A percentile compares a stretch with the other conserved stretches of the same genome.
Evolutionary conservation across 805 yeast species (phyloP).

Genomic region (Alloascoidea africana): DNA sequence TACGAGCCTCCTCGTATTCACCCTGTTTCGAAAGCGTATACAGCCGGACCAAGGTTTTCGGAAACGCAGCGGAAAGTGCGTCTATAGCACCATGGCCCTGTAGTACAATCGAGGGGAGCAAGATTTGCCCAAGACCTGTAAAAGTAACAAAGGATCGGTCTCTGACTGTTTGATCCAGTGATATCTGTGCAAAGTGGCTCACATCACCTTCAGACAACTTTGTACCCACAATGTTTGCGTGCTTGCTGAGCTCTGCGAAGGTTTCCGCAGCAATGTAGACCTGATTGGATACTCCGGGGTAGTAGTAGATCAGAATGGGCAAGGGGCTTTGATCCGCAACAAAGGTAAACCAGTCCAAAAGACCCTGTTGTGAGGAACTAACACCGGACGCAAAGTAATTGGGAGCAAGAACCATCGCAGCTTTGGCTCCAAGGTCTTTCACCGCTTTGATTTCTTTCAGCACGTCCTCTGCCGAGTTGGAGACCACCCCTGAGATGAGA

Average conservation of each 20-base stretch:
- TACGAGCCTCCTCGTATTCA: slow-evolving; percentile 24
- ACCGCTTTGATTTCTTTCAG: slow-evolving; percentile 16
- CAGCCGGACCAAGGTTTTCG: slow-evolving; percentile 29
- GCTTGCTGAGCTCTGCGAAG: slow-evolving; percentile 25
- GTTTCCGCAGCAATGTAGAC: slow-evolving; percentile 23
- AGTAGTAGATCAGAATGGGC: slow-evolving; percentile 30
- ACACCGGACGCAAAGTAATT: slow-evolving; percentile 32
- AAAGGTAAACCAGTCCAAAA: slow-evolving; percentile 26
- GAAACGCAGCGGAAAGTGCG: slow-evolving; percentile 37
- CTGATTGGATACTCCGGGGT: slow-evolving; percentile 34
- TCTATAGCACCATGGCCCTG: slow-evolving; percentile 38
- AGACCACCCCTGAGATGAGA: slow-evolving; percentile 34
- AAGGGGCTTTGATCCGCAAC: slow-evolving; percentile 27
- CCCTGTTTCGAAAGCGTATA: slow-evolving; percentile 24
- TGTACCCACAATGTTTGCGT: slow-evolving; percentile 31
- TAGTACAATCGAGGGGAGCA: slow-evolving; percentile 29
- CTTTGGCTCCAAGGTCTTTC: slow-evolving; percentile 15
- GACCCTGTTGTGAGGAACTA: slow-evolving; percentile 25
- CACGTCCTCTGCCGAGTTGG: slow-evolving; percentile 29
- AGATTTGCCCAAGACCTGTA: slow-evolving; percentile 36
- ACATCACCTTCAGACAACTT: slow-evolving; percentile 38
- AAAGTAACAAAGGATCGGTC: slow-evolving; percentile 26
- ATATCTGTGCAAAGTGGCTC: slow-evolving; percentile 28
- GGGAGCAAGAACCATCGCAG: slow-evolving; percentile 24
- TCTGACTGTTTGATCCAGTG: slow-evolving; percentile 23